Percentiles rank a stretch among this genome's conserved stretches.
These are phyloP conservation scores for Chrysanthemum lavandulifolium DNA, from an alignment of 129 eudicot species.

Conservation along the genomic window DNA sequence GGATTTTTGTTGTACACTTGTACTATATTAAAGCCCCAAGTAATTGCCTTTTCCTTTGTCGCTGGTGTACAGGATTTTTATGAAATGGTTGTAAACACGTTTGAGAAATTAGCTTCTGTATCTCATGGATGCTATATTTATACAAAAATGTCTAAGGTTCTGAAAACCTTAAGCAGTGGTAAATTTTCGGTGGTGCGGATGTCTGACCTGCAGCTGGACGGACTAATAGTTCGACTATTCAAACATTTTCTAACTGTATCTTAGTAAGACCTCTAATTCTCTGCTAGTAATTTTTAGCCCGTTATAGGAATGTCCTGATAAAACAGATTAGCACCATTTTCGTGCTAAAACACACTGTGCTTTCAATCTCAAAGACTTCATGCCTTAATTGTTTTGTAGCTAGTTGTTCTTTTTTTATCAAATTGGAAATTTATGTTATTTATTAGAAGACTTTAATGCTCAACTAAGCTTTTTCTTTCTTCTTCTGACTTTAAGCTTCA, in stretches of 20 bases:
- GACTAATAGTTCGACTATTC: constrained; percentile 36
- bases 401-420: too few species aligned
- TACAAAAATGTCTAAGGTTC: constrained; percentile 29
- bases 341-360: too few species aligned
- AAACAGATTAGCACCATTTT: neutral
- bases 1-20: neutral
- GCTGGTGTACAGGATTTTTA: constrained; percentile 33
- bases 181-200: constrained; percentile 35
- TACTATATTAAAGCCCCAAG: too few species aligned
- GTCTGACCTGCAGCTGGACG: constrained; percentile 37
- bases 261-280: constrained; percentile 26
- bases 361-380: too few species aligned
- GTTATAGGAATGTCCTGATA: too few species aligned
- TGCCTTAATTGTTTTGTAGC: too few species aligned
- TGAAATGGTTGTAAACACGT: constrained; percentile 34
- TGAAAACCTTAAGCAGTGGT: constrained; percentile 28
- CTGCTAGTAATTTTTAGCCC: neutral
- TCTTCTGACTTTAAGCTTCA: constrained; percentile 22
- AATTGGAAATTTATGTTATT: too few species aligned
- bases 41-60: neutral
- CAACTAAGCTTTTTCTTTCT: too few species aligned
- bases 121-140: constrained; percentile 25
- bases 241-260: constrained; percentile 27
- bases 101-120: constrained; percentile 20
- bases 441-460: too few species aligned